Percentiles rank a stretch among this genome's conserved stretches.
These are phyloP conservation scores for Papilionanthe hybrid DNA, from an alignment of 116 monocot species.

Conservation along the genomic window DNA sequence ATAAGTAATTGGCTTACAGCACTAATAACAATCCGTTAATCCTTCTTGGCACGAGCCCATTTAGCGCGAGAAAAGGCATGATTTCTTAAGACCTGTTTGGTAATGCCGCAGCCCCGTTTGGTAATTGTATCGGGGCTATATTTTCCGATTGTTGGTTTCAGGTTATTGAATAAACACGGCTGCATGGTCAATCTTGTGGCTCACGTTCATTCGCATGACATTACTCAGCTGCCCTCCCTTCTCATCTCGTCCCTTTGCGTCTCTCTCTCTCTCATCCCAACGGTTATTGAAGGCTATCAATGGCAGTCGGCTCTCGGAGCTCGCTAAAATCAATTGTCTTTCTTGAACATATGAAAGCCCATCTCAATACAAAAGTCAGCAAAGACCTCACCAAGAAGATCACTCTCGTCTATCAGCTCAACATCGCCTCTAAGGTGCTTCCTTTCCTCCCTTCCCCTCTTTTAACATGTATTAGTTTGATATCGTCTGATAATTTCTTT, in stretches of 20 bases:
- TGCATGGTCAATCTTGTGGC: too few relatives aligned
- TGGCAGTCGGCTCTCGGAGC: slow-evolving; percentile 29
- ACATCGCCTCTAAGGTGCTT: slow-evolving; percentile 88
- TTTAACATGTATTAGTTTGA: too few relatives aligned
- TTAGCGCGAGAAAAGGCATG: background rate
- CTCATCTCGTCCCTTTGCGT: too few relatives aligned
- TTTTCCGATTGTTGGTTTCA: too few relatives aligned
- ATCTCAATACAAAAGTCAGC: slow-evolving; percentile 70
- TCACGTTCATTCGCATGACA: too few relatives aligned
- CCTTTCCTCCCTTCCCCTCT: background rate
- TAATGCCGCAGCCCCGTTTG: too few relatives aligned
- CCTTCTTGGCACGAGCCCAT: background rate
- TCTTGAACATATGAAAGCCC: slow-evolving; percentile 79
- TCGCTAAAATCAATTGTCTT: slow-evolving; percentile 65
- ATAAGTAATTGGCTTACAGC: background rate
- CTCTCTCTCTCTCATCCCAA: too few relatives aligned
- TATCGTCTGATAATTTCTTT: too few relatives aligned
- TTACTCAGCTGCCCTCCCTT: too few relatives aligned
- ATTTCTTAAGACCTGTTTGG: too few relatives aligned
- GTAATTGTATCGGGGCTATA: too few relatives aligned
- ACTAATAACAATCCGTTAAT: background rate
- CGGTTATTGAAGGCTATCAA: background rate
- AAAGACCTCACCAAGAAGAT: slow-evolving; percentile 57
- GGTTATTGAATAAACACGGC: too few relatives aligned
- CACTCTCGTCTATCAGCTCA: slow-evolving; percentile 88